Evolutionary conservation across 1,284 basidiomycete genomes (phyloP).

Genomic region (Microbotryomycetes sp.): DNA sequence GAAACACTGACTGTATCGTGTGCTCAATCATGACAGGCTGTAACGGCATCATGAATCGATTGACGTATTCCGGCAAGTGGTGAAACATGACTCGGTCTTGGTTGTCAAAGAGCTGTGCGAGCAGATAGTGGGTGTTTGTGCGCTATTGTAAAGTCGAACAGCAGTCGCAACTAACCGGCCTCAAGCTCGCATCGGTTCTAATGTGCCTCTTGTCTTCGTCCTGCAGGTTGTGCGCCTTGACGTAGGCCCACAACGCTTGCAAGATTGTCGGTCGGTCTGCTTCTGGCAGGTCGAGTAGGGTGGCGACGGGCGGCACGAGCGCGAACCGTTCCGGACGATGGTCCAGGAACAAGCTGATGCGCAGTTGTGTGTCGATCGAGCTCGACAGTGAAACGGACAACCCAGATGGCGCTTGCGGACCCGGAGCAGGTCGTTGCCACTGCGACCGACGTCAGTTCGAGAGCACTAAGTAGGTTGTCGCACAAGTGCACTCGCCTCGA

Average conservation of each 20-base stretch:
- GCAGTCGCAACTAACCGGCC: slow-evolving; percentile 38
- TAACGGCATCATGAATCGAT: slow-evolving; percentile 66
- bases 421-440: slow-evolving; percentile 1
- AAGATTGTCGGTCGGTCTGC: slow-evolving; percentile 76
- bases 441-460: neutral
- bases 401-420: neutral
- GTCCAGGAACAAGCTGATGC: slow-evolving; percentile 72
- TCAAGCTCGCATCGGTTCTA: slow-evolving; percentile 64
- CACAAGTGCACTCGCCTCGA: neutral
- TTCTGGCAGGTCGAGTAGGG: slow-evolving; percentile 71
- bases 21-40: slow-evolving; percentile 84
- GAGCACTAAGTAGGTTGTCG: neutral
- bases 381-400: slow-evolving; percentile 7
- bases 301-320: slow-evolving; percentile 67
- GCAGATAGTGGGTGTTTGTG: too few species aligned
- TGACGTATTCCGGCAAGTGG: slow-evolving; percentile 76
- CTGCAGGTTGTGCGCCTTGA: slow-evolving; percentile 77
- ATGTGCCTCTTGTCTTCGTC: slow-evolving; percentile 77
- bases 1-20: slow-evolving; percentile 41
- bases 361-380: slow-evolving; percentile 50
- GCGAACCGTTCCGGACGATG: slow-evolving; percentile 82
- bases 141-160: too few species aligned
- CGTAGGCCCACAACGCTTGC: slow-evolving; percentile 83
- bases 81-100: slow-evolving; percentile 63
- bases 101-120: slow-evolving; percentile 51